Base-by-base conservation (phyloP, 1,139 yeast genomes). In the Yarrowia galli region DNA sequence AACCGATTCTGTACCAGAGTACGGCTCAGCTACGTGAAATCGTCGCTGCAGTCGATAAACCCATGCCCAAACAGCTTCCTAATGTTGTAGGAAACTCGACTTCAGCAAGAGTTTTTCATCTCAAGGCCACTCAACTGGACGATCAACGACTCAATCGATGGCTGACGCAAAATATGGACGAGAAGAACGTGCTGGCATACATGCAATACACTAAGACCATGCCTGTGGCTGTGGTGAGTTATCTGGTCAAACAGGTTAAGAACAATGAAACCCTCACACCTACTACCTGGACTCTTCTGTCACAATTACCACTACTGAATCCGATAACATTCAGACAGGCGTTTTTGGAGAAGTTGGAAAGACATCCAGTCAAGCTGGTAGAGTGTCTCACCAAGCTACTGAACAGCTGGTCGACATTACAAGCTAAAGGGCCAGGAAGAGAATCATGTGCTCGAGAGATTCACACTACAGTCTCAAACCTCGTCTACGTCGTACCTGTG, bases 301-400 rank as follows among this genome's bases (percentile, higher is more conserved):
- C 54, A 2, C 53, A 60, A 10, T 12, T 60, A 45, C 65, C 65
- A 0, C 20, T 60, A 0, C 20, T 60, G 16, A 35, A 45, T 35
- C 43, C 54, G 2, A 22, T 36, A 8, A 45, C 68, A 42, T 18
- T 68, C 66, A n/a, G 42, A 71, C 15, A 53, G 73, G 38, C 65
- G 64, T 32, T 70, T 43, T 32, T 53, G 22, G 35, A 22, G 4
- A 6, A 32, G 2, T 38, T 56, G 7, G 7, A 8, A 1, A 9
- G 12, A 0, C 40, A 25, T 7, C 48, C 63, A 0, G 6, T 10
- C 0, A 16, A 38, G 9, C 38, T 56, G 38, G 49, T 42, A 7
- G 6, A 25, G 15, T 42, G 49, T 42, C 28, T 42, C 9, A 18
- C 38, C 4, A 16, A 12, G 9, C 46, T 54, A 9, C 36, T 54